These are phyloP conservation scores for Entophlyctis luteolus DNA, from an alignment of 192 early-diverging fungal genomes.

Conservation along the genomic window DNA sequence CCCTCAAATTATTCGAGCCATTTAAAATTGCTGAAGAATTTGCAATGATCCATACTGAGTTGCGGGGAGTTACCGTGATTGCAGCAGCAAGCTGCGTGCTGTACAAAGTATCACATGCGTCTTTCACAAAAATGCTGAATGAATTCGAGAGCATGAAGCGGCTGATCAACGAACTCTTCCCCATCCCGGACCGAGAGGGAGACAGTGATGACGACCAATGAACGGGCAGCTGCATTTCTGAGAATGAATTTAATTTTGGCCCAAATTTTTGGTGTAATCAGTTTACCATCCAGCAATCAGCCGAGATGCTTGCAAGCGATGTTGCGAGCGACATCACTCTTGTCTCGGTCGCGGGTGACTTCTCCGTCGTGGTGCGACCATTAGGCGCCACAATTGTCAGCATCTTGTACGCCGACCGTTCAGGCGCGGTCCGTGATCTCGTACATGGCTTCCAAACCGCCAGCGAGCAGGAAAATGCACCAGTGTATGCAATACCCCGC, in stretches of 20 bases:
- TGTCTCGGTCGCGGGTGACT: too few species aligned
- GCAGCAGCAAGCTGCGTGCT: slow-evolving; percentile 7
- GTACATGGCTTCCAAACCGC: slow-evolving; percentile 66
- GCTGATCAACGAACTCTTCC: slow-evolving; percentile 17
- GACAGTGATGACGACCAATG: too few species aligned
- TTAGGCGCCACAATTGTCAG: slow-evolving; percentile 25
- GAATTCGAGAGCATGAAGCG: slow-evolving; percentile 30
- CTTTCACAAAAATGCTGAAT: slow-evolving; percentile 19
- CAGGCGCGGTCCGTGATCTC: slow-evolving; percentile 7
- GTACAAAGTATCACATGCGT: slow-evolving; percentile 3
- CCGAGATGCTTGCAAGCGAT: too few species aligned
- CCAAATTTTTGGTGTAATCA: too few species aligned
- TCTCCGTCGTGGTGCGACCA: slow-evolving; percentile 1
- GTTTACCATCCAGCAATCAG: too few species aligned
- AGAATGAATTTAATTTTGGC: too few species aligned
- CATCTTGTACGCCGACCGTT: not conserved
- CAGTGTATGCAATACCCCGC: not conserved
- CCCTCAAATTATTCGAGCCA: too few species aligned
- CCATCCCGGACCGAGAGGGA: too few species aligned
- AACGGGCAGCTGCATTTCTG: too few species aligned
- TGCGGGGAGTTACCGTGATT: slow-evolving; percentile 22
- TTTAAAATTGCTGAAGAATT: too few species aligned
- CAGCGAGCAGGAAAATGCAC: slow-evolving; percentile 20
- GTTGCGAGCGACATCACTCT: slow-evolving; percentile 2
- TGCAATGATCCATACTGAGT: slow-evolving; percentile 15